A percentile compares a stretch with the other conserved stretches of the same genome.
These are phyloP conservation scores for Conoideocrella luteorostrata DNA, from an alignment of 2,329 filamentous ascomycete genomes.

Conservation along the genomic window DNA sequence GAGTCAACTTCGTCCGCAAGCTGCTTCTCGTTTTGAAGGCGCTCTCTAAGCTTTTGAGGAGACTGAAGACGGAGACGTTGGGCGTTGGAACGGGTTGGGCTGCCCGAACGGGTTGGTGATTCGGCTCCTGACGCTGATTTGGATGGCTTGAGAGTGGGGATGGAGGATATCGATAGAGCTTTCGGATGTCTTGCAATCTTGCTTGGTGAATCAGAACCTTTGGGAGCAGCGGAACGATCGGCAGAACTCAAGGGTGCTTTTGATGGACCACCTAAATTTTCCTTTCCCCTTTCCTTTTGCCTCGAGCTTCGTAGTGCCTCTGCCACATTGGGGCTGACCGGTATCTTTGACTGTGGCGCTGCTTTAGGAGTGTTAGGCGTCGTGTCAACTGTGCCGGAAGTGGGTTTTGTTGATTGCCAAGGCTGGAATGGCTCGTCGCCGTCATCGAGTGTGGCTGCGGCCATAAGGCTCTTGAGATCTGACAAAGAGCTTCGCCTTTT, in stretches of 20 bases:
- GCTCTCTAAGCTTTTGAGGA: conserved; percentile 72
- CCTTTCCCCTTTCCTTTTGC: conserved; percentile 36
- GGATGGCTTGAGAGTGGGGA: conserved; percentile 45
- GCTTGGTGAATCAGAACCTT: conserved; percentile 16
- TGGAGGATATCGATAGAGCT: conserved; percentile 46
- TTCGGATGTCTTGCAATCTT: conserved; percentile 36
- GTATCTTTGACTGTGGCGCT: conserved; percentile 43
- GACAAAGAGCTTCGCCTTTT: conserved; percentile 90
- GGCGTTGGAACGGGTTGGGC: conserved; percentile 25
- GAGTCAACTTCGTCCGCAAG: conserved; percentile 64
- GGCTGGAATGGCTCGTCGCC: conserved; percentile 34
- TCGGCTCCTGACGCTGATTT: conserved; percentile 20
- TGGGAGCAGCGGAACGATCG: conserved; percentile 5
- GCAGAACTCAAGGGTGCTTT: neutral
- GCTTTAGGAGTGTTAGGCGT: conserved; percentile 33
- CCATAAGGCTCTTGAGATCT: conserved; percentile 68
- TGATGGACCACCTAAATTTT: conserved; percentile 24
- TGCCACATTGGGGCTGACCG: conserved; percentile 39
- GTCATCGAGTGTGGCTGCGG: conserved; percentile 45
- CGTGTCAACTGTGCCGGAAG: conserved; percentile 50
- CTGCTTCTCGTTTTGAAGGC: conserved; percentile 74
- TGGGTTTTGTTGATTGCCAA: conserved; percentile 46
- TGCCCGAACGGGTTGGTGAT: conserved; percentile 16
- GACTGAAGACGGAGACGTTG: conserved; percentile 62
- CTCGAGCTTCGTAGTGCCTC: conserved; percentile 35